A percentile compares a stretch with the other conserved stretches of the same genome.
phyloP scores from a whole-genome alignment of 1,284 basidiomycete species.

The Ceratobasidium sp. region DNA sequence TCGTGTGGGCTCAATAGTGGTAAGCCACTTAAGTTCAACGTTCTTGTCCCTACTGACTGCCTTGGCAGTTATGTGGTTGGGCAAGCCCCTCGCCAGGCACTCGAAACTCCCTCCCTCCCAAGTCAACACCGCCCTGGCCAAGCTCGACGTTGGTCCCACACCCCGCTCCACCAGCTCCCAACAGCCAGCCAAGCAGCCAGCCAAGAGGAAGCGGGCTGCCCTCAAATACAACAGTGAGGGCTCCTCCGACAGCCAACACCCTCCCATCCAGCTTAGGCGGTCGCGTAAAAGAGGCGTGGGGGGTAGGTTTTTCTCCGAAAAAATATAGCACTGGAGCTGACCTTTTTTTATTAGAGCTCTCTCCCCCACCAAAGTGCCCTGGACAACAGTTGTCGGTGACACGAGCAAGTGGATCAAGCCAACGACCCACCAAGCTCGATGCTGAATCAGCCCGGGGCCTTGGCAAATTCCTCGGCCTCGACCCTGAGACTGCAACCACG shows the following conservation, averaged over 20 bases:
- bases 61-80: background rate
- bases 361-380: constrained; percentile 3
- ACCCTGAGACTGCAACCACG: background rate
- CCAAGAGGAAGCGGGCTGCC: background rate
- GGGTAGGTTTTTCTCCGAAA: background rate
- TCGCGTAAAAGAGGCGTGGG: background rate
- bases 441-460: background rate
- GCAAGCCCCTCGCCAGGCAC: background rate
- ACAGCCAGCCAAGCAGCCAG: background rate
- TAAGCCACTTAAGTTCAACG: background rate
- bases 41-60: too few relatives aligned
- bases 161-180: background rate
- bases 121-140: background rate
- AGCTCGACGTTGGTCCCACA: background rate
- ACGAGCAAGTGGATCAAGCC: background rate
- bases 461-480: background rate
- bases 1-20: background rate
- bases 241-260: background rate
- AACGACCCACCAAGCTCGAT: too few relatives aligned
- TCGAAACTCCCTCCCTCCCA: background rate
- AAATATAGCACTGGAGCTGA: background rate
- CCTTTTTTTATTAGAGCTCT: background rate
- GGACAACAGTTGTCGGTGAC: background rate
- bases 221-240: background rate
- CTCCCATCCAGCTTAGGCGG: background rate